phyloP scores from a whole-genome alignment of 2,329 filamentous ascomycete genomes.

The Emmonsiellopsis sp. region DNA sequence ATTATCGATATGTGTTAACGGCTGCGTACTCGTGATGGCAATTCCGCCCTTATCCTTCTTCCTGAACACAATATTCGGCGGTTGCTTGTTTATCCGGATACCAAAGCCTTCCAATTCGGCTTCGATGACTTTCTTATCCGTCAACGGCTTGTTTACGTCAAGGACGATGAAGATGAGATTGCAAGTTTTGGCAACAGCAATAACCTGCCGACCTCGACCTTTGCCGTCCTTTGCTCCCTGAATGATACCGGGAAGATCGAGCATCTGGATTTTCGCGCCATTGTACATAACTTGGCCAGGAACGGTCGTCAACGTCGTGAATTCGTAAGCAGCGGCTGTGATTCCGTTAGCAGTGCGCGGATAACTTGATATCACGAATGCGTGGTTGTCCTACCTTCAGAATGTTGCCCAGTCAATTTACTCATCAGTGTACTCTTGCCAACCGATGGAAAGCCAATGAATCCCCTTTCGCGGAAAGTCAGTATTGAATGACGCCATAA shows the following conservation, averaged over 20 bases:
- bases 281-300: slow-evolving; percentile 95
- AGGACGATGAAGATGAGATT: slow-evolving; percentile 98
- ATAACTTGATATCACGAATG: background rate
- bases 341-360: slow-evolving; percentile 5
- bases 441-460: slow-evolving; percentile 96
- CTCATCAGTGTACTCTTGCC: slow-evolving; percentile 98
- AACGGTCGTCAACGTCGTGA: slow-evolving; percentile 95
- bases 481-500: background rate
- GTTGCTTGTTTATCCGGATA: slow-evolving; percentile 93
- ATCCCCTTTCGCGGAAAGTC: slow-evolving; percentile 45
- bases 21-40: slow-evolving; percentile 89
- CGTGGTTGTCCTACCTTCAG: slow-evolving; percentile 49
- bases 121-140: slow-evolving; percentile 94
- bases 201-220: slow-evolving; percentile 94
- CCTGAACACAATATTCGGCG: slow-evolving; percentile 97
- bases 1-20: slow-evolving; percentile 82
- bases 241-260: slow-evolving; percentile 97
- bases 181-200: slow-evolving; percentile 97
- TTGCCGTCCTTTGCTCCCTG: slow-evolving; percentile 97
- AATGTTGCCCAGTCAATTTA: slow-evolving; percentile 87
- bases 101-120: slow-evolving; percentile 92
- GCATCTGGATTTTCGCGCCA: slow-evolving; percentile 93
- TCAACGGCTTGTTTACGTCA: slow-evolving; percentile 96
- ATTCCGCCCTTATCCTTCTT: slow-evolving; percentile 99
- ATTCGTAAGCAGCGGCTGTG: slow-evolving; percentile 84